These are phyloP conservation scores for Aspergillus brasiliensis DNA, from an alignment of 2,329 filamentous ascomycete species.

Conservation along the genomic window DNA sequence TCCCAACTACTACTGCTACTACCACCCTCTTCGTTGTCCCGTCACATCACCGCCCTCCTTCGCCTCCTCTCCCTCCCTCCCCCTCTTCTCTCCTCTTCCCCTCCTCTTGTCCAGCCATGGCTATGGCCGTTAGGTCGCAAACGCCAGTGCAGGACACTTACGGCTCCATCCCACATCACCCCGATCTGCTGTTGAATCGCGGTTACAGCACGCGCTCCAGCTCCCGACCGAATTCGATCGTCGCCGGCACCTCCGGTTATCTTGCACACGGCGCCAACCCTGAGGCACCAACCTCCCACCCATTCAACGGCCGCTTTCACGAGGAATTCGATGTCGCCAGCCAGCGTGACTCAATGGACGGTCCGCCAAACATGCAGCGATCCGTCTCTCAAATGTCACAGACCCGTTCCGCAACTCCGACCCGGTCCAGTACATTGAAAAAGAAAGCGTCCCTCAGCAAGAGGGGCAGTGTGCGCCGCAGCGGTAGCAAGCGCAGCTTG, in stretches of 20 bases:
- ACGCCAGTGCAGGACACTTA: slow-evolving; percentile 45
- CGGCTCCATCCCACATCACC: slow-evolving; percentile 31
- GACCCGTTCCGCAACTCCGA: slow-evolving; percentile 42
- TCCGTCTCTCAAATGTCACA: slow-evolving; percentile 47
- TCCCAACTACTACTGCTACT: not conserved
- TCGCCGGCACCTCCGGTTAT: slow-evolving; percentile 38
- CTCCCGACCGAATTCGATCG: slow-evolving; percentile 46
- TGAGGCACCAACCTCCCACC: slow-evolving; percentile 36
- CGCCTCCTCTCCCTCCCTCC: slow-evolving; percentile 11
- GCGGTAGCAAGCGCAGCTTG: slow-evolving; percentile 76
- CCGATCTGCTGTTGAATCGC: slow-evolving; percentile 34
- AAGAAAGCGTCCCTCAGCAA: slow-evolving; percentile 82
- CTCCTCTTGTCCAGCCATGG: slow-evolving; percentile 33
- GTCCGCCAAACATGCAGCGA: slow-evolving; percentile 36
- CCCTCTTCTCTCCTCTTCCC: slow-evolving; percentile 20
- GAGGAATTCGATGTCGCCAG: slow-evolving; percentile 42
- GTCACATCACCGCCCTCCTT: slow-evolving; percentile 6
- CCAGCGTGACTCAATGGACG: slow-evolving; percentile 40
- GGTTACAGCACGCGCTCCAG: slow-evolving; percentile 35
- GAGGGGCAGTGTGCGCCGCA: slow-evolving; percentile 73
- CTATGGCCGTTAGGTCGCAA: slow-evolving; percentile 41
- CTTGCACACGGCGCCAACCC: slow-evolving; percentile 35
- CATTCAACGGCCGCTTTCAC: slow-evolving; percentile 37
- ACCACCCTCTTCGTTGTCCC: slow-evolving; percentile 1
- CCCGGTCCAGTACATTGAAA: slow-evolving; percentile 74